Evolutionary conservation across 257 asterid genomes (phyloP).

Genomic region (Capsicum pubescens): DNA sequence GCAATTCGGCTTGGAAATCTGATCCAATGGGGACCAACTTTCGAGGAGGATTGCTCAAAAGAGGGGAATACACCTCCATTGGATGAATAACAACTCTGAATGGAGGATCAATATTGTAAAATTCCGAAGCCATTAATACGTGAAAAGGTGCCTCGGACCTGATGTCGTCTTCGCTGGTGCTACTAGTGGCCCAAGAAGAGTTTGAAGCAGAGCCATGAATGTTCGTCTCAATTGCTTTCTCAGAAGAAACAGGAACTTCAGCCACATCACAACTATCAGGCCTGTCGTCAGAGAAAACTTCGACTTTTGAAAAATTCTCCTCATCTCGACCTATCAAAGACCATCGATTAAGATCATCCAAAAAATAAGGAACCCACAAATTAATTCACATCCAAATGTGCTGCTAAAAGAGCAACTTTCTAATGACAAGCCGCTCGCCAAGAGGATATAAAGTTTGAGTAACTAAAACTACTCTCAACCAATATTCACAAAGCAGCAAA

Average conservation of each 20-base stretch:
- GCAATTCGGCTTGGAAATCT: constrained; percentile 51
- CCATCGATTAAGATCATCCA: constrained; percentile 14
- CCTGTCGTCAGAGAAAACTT: constrained; percentile 33
- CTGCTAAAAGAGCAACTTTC: constrained; percentile 7
- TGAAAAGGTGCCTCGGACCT: constrained; percentile 39
- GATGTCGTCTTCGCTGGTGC: constrained; percentile 44
- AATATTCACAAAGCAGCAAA: constrained; percentile 2
- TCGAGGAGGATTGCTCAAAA: constrained; percentile 45
- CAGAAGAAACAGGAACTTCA: constrained; percentile 34
- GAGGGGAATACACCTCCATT: constrained; percentile 41
- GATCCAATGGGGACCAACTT: constrained; percentile 45
- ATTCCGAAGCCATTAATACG: constrained; percentile 36
- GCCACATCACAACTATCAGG: constrained; percentile 29
- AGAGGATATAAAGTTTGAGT: background rate
- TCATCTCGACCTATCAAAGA: constrained; percentile 42
- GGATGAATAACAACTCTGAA: constrained; percentile 33
- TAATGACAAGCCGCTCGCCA: background rate
- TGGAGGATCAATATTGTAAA: constrained; percentile 35
- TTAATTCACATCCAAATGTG: constrained; percentile 10
- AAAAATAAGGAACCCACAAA: background rate
- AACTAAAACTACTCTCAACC: background rate
- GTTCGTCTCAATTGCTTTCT: constrained; percentile 32
- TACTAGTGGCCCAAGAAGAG: constrained; percentile 43
- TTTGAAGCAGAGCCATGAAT: constrained; percentile 39
- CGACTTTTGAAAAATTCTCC: constrained; percentile 15